A percentile compares a stretch with the other conserved stretches of the same genome.
Evolutionary conservation across 352 stramenopile species (phyloP).

Genomic region (Vaucheria bursata): DNA sequence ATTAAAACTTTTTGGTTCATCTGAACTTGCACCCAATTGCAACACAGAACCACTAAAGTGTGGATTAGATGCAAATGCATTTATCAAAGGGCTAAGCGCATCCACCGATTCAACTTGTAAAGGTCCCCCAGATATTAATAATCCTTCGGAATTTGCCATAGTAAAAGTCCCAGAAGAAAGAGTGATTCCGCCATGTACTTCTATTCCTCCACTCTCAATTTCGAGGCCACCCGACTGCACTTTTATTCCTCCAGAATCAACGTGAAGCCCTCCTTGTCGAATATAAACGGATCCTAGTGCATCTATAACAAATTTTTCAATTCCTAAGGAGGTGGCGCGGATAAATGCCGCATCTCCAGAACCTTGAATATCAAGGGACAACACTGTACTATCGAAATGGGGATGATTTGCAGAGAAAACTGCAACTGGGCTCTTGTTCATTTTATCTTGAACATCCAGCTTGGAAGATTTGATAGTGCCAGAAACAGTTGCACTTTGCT

Average conservation of each 20-base stretch:
- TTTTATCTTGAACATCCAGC: too few relatives aligned
- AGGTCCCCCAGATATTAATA: slow-evolving; percentile 14
- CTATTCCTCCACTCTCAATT: slow-evolving; percentile 20
- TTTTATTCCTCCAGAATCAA: slow-evolving; percentile 14
- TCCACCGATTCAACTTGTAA: slow-evolving; percentile 10
- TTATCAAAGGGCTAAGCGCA: slow-evolving; percentile 8
- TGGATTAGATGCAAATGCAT: not conserved
- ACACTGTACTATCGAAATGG: slow-evolving; percentile 23
- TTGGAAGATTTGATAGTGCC: too few relatives aligned
- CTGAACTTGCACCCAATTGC: not conserved
- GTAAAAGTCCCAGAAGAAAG: slow-evolving; percentile 18
- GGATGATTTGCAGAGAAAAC: slow-evolving; percentile 9
- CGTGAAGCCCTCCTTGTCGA: slow-evolving; percentile 15
- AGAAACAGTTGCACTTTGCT: too few relatives aligned
- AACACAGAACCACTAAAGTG: slow-evolving; percentile 24
- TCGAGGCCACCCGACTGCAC: slow-evolving; percentile 21
- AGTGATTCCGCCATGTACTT: slow-evolving; percentile 19
- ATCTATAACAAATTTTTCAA: slow-evolving; percentile 19
- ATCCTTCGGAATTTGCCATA: not conserved
- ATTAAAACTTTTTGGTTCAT: slow-evolving; percentile 8
- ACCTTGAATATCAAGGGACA: slow-evolving; percentile 12
- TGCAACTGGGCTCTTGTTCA: not conserved
- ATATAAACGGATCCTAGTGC: slow-evolving; percentile 14
- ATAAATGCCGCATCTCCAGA: slow-evolving; percentile 11
- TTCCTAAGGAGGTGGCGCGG: slow-evolving; percentile 9